Evolutionary conservation across 306 rosid genomes (phyloP).

Genomic region (Urtica urens): DNA sequence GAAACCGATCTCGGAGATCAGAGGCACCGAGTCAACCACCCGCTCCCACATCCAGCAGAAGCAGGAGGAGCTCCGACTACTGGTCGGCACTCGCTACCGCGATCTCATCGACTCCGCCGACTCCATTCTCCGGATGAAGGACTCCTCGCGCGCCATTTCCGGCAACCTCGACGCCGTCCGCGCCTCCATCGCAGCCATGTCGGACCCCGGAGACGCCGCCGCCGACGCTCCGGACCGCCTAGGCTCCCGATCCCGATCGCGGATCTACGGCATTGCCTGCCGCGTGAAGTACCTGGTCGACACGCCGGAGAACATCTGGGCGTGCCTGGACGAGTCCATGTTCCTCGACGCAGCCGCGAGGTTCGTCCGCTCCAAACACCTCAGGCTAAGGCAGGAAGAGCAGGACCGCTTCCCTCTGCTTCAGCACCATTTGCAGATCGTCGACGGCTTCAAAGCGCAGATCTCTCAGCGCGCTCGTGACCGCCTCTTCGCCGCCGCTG

Average conservation of each 20-base stretch:
- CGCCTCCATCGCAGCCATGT: slow-evolving; percentile 46
- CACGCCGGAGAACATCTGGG: slow-evolving; percentile 94
- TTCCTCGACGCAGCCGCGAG: slow-evolving; percentile 85
- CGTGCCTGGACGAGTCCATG: slow-evolving; percentile 89
- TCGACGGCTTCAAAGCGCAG: slow-evolving; percentile 79
- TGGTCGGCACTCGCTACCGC: slow-evolving; percentile 87
- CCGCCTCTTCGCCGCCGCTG: slow-evolving; percentile 56
- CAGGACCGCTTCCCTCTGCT: slow-evolving; percentile 53
- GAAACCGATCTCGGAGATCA: slow-evolving; percentile 77
- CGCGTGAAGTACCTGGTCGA: slow-evolving; percentile 92
- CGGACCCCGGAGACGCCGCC: slow-evolving; percentile 21
- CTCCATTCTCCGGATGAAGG: slow-evolving; percentile 78
- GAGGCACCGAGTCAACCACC: slow-evolving; percentile 53
- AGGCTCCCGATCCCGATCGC: slow-evolving; percentile 21
- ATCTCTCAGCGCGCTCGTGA: slow-evolving; percentile 93
- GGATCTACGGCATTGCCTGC: slow-evolving; percentile 63
- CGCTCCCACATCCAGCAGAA: slow-evolving; percentile 79
- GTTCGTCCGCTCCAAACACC: slow-evolving; percentile 71
- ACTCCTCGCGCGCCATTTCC: slow-evolving; percentile 53
- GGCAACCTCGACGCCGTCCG: slow-evolving; percentile 54
- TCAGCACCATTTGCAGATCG: slow-evolving; percentile 98
- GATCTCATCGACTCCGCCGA: slow-evolving; percentile 97
- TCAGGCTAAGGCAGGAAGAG: slow-evolving; percentile 24
- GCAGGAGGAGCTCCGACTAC: slow-evolving; percentile 97
- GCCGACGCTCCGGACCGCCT: slow-evolving; percentile 26